phyloP scores from a whole-genome alignment of 2,329 filamentous ascomycete genomes.

The Fusarium hainanense region DNA sequence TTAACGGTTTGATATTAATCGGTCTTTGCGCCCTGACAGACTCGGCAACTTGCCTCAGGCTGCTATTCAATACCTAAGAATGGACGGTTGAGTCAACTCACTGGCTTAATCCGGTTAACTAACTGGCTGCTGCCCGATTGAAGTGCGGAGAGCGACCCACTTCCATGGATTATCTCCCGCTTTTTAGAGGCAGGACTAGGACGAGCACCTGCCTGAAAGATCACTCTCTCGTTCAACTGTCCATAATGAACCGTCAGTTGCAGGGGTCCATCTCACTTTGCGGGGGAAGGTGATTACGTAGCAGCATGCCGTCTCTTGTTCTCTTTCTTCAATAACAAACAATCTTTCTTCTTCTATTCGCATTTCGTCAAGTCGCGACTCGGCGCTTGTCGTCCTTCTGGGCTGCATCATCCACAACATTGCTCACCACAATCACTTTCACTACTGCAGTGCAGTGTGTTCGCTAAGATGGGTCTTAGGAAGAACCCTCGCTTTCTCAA shows the following conservation, averaged over 20 bases:
- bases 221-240: background rate
- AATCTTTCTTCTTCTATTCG: background rate
- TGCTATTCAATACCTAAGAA: background rate
- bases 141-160: constrained; percentile 17
- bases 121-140: background rate
- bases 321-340: background rate
- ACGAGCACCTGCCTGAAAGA: constrained; percentile 22
- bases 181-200: constrained; percentile 19
- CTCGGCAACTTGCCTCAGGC: background rate
- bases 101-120: background rate
- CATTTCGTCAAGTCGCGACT: background rate
- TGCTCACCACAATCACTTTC: background rate
- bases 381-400: background rate
- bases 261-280: constrained; percentile 31
- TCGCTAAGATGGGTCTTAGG: constrained; percentile 27
- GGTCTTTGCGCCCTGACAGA: background rate
- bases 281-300: constrained; percentile 33
- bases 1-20: background rate
- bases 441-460: background rate
- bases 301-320: background rate
- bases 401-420: background rate
- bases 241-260: constrained; percentile 2
- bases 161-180: constrained; percentile 11
- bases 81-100: background rate
- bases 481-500: constrained; percentile 13